phyloP scores from a whole-genome alignment of 2,329 filamentous ascomycete genomes.

The Elsinoe perseae region DNA sequence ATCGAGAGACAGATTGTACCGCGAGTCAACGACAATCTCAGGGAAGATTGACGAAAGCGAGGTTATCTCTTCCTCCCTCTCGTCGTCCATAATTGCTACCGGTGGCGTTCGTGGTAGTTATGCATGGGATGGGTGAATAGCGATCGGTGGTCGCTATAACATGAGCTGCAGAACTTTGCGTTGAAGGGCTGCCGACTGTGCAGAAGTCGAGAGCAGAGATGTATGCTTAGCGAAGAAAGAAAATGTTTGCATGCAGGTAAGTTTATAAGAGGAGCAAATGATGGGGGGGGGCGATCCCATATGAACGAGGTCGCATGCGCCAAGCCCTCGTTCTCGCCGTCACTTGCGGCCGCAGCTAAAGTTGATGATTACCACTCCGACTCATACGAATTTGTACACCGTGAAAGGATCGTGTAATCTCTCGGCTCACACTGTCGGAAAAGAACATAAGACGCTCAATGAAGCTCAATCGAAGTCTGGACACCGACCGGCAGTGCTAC shows the following conservation, averaged over 20 bases:
- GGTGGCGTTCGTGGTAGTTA: slow-evolving; percentile 7
- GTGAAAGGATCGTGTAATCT: neutral
- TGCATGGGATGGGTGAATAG: neutral
- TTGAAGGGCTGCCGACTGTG: too few species aligned
- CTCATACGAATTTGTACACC: slow-evolving; percentile 6
- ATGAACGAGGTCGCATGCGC: neutral
- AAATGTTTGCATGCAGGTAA: neutral
- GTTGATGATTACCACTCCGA: neutral
- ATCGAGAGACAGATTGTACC: slow-evolving; percentile 47
- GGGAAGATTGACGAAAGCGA: slow-evolving; percentile 56
- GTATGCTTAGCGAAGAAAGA: neutral
- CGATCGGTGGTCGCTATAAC: slow-evolving; percentile 1
- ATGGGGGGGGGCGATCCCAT: neutral
- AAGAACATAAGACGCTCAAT: neutral
- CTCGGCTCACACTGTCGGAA: neutral
- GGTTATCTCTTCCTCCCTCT: slow-evolving; percentile 52
- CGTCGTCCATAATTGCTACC: slow-evolving; percentile 39
- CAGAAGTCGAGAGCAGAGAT: too few species aligned
- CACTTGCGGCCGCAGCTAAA: slow-evolving; percentile 5
- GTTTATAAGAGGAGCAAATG: neutral
- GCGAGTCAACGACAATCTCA: slow-evolving; percentile 47
- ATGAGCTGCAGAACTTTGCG: neutral
- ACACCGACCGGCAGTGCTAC: neutral
- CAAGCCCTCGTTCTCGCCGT: neutral
- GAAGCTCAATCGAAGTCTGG: neutral